phyloP scores from a whole-genome alignment of 176 grass and related monocot species.

The Metroxylon sagu region DNA sequence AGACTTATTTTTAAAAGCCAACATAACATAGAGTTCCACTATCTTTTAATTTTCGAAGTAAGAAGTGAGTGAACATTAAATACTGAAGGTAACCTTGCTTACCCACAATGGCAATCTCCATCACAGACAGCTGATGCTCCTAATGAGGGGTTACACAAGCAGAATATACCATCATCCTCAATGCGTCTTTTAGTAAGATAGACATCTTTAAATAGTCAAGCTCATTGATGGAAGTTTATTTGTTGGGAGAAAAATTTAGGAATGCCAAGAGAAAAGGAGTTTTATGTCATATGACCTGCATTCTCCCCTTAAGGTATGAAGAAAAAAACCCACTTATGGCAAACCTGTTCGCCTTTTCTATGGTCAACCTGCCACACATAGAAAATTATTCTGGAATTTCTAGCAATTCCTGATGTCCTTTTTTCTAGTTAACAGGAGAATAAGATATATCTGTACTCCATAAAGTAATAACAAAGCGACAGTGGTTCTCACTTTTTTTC shows the following conservation, averaged over 20 bases:
- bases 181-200: slow-evolving; percentile 62
- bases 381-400: too few species aligned
- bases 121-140: slow-evolving; percentile 50
- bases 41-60: too few species aligned
- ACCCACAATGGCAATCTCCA: slow-evolving; percentile 84
- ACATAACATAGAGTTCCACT: too few species aligned
- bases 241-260: background rate
- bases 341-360: too few species aligned
- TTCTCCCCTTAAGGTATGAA: background rate
- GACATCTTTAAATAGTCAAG: slow-evolving; percentile 56
- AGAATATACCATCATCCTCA: slow-evolving; percentile 92
- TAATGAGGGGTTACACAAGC: slow-evolving; percentile 48
- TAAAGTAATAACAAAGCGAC: too few species aligned
- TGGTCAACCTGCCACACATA: too few species aligned
- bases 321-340: too few species aligned
- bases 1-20: too few species aligned
- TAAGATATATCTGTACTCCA: too few species aligned
- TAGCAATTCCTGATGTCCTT: too few species aligned
- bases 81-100: slow-evolving; percentile 11
- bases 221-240: slow-evolving; percentile 8
- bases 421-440: too few species aligned
- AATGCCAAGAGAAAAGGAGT: background rate
- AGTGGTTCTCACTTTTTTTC: too few species aligned
- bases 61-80: background rate
- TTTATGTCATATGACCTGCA: background rate